Percentiles rank a stretch among this genome's conserved stretches.
Conservation (phyloP, 2,329 filamentous ascomycete species). For the Hypomyces rosellus region DNA sequence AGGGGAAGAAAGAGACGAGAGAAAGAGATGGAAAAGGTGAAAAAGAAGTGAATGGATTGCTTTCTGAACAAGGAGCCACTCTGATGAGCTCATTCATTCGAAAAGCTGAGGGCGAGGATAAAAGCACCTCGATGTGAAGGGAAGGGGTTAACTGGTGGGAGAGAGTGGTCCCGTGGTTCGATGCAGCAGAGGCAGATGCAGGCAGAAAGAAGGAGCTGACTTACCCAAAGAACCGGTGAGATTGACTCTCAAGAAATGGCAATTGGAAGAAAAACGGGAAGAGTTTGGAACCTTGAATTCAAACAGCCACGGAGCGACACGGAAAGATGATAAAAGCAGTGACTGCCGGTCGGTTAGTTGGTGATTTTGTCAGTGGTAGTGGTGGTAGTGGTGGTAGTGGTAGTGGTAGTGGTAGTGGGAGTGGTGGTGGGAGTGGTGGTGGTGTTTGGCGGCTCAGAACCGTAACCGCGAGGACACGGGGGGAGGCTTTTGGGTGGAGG, state of each 20-base stretch:
- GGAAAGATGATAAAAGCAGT: neutral
- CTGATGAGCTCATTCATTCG: too few species aligned
- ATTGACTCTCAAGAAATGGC: too few species aligned
- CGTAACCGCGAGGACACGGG: constrained; percentile 9
- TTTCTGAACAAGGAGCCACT: too few species aligned
- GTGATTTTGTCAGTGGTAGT: constrained; percentile 6
- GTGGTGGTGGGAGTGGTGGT: too few species aligned
- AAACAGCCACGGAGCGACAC: neutral
- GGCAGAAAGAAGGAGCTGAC: neutral
- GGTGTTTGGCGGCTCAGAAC: constrained; percentile 7
- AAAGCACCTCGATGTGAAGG: too few species aligned
- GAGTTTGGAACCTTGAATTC: neutral
- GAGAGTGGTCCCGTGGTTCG: neutral
- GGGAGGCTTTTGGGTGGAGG: constrained; percentile 11
- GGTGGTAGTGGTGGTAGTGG: constrained; percentile 1
- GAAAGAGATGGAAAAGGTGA: neutral
- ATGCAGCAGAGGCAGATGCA: neutral
- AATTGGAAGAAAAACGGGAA: too few species aligned
- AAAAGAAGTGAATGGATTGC: neutral
- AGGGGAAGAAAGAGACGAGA: neutral
- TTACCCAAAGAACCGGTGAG: constrained; percentile 1
- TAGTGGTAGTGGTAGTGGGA: neutral
- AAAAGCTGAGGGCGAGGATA: too few species aligned
- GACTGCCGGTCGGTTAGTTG: constrained; percentile 1
- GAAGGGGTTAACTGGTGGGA: neutral